Evolutionary conservation across 768 basidiomycete species (phyloP).

Genomic region (Artomyces pyxidatus): DNA sequence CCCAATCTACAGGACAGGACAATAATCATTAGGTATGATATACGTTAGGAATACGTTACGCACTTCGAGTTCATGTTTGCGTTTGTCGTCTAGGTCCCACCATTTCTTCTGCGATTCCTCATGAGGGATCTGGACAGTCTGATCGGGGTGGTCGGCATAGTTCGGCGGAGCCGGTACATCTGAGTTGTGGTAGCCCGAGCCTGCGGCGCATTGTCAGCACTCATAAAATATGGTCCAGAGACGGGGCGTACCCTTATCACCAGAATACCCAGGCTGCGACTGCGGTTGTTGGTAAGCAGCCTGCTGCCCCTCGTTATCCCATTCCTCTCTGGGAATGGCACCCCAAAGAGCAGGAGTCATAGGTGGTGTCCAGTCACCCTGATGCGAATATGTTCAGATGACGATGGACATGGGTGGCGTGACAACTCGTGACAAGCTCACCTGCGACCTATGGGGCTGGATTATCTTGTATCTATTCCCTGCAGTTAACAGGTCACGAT

Average conservation of each 20-base stretch:
- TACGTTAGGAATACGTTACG: not conserved
- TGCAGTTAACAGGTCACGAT: constrained; percentile 17
- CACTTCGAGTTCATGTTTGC: constrained; percentile 54
- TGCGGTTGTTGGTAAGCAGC: constrained; percentile 11
- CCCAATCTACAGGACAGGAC: constrained; percentile 42
- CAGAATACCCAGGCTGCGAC: not conserved
- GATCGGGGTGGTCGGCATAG: constrained; percentile 20
- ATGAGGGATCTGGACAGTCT: constrained; percentile 26
- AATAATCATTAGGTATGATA: too few relatives aligned
- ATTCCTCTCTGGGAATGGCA: constrained; percentile 29
- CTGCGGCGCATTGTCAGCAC: too few relatives aligned
- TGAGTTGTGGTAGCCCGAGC: constrained; percentile 3
- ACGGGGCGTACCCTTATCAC: constrained; percentile 11
- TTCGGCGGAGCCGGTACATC: constrained; percentile 13
- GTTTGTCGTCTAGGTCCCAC: constrained; percentile 45
- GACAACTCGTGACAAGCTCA: constrained; percentile 15
- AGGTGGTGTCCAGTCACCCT: constrained; percentile 65
- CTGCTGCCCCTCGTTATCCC: constrained; percentile 6
- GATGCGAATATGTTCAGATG: too few relatives aligned
- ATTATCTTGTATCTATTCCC: constrained; percentile 60
- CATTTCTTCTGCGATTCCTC: constrained; percentile 48
- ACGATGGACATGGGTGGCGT: not conserved
- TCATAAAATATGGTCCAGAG: too few relatives aligned
- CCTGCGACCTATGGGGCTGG: constrained; percentile 66
- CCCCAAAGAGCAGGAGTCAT: constrained; percentile 64